Evolutionary conservation across 805 yeast genomes (phyloP), one percentile per base, ranked within the genome.

Genomic region (Zygosaccharomyces siamensis): DNA sequence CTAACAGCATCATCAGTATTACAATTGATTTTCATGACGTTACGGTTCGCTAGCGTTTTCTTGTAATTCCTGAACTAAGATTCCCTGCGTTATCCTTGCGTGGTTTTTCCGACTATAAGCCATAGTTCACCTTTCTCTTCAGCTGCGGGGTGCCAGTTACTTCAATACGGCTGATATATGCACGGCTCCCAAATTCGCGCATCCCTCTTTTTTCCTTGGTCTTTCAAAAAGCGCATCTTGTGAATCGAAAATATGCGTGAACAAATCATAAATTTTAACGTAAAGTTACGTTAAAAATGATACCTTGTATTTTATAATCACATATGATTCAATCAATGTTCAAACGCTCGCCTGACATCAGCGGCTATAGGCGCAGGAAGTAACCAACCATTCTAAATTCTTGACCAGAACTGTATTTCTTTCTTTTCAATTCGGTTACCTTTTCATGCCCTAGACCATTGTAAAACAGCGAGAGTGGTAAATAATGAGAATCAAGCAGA

Each of bases 21-120:
- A n/a, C 16, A 14, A n/a, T 32, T 32, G 8, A n/a, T 8, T 18
- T 32, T 14, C 18, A 32, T 24, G 24, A 39, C 43, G 43, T 30
- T 21, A 8, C 12, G 8, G 11, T 20, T 20, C 30, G 12, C 44
- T 28, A 21, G 10, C 8, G 16, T 14, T 20, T 6, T 14, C 36
- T 16, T 41, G 26, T 30, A 8, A 11, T 31, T 32, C 31, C 5
- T 28, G 21, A 12, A 12, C 10, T 7, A 7, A 7, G 36, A 24
- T 40, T 40, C 35, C 23, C 26, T 41, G 44, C 44, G 44, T 41
- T 31, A 24, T 40, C 12, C 10, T 39, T 41, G 44, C 44, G 44
- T 30, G 33, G 44, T 41, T 41, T 41, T 41, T 41, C 36, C 36
- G 33, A 4, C 23, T 2, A 30, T 8, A 33, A 33, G 21, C 21